These are phyloP conservation scores for Cercospora canescens DNA, from an alignment of 2,329 filamentous ascomycete genomes.

Conservation along the genomic window DNA sequence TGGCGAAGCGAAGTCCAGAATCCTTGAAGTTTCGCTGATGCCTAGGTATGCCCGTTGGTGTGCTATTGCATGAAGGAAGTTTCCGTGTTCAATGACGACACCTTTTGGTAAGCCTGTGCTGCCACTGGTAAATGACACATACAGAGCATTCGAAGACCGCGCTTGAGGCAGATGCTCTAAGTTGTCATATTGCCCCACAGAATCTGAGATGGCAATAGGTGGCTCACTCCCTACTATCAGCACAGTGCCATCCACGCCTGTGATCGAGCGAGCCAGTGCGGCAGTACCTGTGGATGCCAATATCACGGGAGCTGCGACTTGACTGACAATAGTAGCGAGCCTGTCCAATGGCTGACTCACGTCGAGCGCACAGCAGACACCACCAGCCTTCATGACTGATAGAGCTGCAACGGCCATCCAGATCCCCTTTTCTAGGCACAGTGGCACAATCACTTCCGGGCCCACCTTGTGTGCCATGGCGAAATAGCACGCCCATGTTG, in stretches of 20 bases:
- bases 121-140: slow-evolving; percentile 18
- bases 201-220: background rate
- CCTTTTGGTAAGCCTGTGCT: slow-evolving; percentile 21
- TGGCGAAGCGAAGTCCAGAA: slow-evolving; percentile 18
- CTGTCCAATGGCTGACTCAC: slow-evolving; percentile 26
- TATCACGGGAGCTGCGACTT: slow-evolving; percentile 26
- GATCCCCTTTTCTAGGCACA: slow-evolving; percentile 33
- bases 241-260: background rate
- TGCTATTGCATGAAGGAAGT: slow-evolving; percentile 3
- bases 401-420: slow-evolving; percentile 31
- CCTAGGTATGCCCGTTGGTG: slow-evolving; percentile 5
- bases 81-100: slow-evolving; percentile 11
- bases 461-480: slow-evolving; percentile 6
- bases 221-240: background rate
- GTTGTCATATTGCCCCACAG: background rate
- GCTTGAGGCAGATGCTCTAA: background rate
- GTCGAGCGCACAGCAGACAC: slow-evolving; percentile 25
- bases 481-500: background rate
- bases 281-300: slow-evolving; percentile 1
- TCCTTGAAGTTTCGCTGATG: slow-evolving; percentile 4
- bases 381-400: slow-evolving; percentile 35
- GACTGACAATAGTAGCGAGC: slow-evolving; percentile 29
- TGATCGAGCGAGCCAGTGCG: background rate
- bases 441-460: slow-evolving; percentile 18
- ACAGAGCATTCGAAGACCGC: slow-evolving; percentile 3